Conservation (phyloP, 768 basidiomycete genomes). For the Coprinopsis marcescibilis region DNA sequence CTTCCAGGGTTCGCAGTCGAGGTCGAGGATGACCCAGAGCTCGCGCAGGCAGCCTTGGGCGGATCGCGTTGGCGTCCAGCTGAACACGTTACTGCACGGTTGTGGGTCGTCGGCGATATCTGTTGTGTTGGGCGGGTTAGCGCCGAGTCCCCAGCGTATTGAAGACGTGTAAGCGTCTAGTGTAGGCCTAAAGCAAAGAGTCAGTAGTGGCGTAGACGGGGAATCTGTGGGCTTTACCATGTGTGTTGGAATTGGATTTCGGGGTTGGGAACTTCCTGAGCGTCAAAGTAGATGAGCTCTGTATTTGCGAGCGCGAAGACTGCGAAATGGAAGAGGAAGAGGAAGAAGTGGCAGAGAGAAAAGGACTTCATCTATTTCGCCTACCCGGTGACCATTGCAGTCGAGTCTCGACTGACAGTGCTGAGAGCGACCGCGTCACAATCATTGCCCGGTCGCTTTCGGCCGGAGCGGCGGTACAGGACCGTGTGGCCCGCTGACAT, state of each 20-base stretch:
- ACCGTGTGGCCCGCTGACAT: too few relatives aligned
- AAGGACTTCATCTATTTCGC: too few relatives aligned
- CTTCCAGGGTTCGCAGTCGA: slow-evolving; percentile 35
- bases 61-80: slow-evolving; percentile 7
- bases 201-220: neutral
- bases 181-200: slow-evolving; percentile 29
- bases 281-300: slow-evolving; percentile 57
- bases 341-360: too few relatives aligned
- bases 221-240: slow-evolving; percentile 22
- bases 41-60: slow-evolving; percentile 32
- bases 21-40: slow-evolving; percentile 43
- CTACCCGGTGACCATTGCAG: too few relatives aligned
- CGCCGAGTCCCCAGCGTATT: slow-evolving; percentile 31
- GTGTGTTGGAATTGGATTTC: slow-evolving; percentile 16
- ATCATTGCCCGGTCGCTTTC: too few relatives aligned
- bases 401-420: too few relatives aligned
- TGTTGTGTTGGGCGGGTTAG: slow-evolving; percentile 34
- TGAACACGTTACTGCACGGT: slow-evolving; percentile 21
- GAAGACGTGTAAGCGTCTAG: slow-evolving; percentile 28
- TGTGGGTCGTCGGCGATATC: slow-evolving; percentile 8
- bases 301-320: slow-evolving; percentile 45
- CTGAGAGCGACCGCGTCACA: too few relatives aligned
- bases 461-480: too few relatives aligned
- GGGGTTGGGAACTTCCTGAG: slow-evolving; percentile 20
- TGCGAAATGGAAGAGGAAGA: slow-evolving; percentile 6